These are phyloP conservation scores for Colletotrichum sp. DNA, from an alignment of 2,329 filamentous ascomycete genomes.

Conservation along the genomic window DNA sequence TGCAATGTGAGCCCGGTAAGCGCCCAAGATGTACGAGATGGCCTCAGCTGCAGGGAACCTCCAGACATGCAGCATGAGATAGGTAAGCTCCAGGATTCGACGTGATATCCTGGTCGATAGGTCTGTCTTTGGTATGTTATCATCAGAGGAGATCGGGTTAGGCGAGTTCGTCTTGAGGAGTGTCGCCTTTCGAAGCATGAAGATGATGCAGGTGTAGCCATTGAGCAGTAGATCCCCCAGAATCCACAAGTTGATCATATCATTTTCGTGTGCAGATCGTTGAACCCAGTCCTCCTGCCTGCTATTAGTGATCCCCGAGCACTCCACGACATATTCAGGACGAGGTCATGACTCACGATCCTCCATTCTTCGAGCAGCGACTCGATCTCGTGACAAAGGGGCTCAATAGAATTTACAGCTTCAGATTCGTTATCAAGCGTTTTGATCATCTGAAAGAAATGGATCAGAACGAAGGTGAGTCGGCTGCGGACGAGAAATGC, in stretches of 20 bases:
- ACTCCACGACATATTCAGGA: neutral
- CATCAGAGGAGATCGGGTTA: neutral
- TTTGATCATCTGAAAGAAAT: conserved; percentile 27
- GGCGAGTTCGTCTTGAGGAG: neutral
- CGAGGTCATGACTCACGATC: conserved; percentile 23
- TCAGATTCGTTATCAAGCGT: neutral
- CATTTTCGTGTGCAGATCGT: conserved; percentile 12
- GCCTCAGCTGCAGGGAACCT: neutral
- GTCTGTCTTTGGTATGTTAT: neutral
- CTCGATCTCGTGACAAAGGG: conserved; percentile 30
- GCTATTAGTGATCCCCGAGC: neutral
- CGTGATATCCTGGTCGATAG: neutral
- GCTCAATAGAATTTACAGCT: neutral
- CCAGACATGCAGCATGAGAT: neutral
- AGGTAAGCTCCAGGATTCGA: neutral
- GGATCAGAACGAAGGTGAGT: conserved; percentile 31
- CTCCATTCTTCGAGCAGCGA: conserved; percentile 31
- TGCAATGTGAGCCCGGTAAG: neutral
- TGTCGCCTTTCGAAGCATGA: conserved; percentile 35
- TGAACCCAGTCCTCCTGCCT: conserved; percentile 30
- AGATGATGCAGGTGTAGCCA: conserved; percentile 34
- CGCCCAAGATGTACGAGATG: neutral
- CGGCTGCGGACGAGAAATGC: conserved; percentile 33
- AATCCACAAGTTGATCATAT: conserved; percentile 28
- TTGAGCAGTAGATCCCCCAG: conserved; percentile 30